Percentiles rank a stretch among this genome's conserved stretches.
Conservation (phyloP, 768 basidiomycete genomes). For the Lyophyllum atratum region DNA sequence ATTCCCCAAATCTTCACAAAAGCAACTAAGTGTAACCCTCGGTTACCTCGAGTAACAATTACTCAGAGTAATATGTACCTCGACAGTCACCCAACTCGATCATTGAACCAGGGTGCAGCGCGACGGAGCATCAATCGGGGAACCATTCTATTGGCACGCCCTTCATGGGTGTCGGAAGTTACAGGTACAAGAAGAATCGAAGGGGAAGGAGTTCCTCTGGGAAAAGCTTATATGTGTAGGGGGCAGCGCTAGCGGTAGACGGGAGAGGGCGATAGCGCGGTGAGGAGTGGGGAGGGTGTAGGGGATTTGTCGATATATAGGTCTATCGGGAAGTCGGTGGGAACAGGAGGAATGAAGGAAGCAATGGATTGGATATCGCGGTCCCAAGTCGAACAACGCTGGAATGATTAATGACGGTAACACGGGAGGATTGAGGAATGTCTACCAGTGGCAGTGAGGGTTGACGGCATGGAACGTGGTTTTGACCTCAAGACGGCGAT, state of each 20-base stretch:
- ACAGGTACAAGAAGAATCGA: not conserved
- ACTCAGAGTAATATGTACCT: slow-evolving; percentile 1
- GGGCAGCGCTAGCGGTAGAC: not conserved
- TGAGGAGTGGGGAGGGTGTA: not conserved
- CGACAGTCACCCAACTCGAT: not conserved
- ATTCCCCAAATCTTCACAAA: not conserved
- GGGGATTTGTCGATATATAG: not conserved
- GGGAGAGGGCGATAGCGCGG: not conserved
- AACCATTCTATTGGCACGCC: not conserved
- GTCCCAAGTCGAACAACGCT: not conserved
- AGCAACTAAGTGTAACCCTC: not conserved
- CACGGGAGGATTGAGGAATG: not conserved
- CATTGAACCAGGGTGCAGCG: not conserved
- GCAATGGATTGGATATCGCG: not conserved
- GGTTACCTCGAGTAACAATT: not conserved
- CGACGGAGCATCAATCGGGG: not conserved
- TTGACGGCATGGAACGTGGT: slow-evolving; percentile 7
- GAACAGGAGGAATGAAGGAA: not conserved
- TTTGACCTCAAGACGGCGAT: slow-evolving; percentile 3
- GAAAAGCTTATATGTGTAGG: not conserved
- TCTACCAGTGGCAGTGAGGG: slow-evolving; percentile 3
- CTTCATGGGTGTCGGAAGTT: not conserved
- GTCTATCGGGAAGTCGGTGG: not conserved
- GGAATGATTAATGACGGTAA: slow-evolving; percentile 1
- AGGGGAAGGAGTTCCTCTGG: not conserved